Evolutionary conservation across 2,329 filamentous ascomycete species (phyloP), one percentile per base, ranked within the genome.

Genomic region (Trichoderma lentiforme): DNA sequence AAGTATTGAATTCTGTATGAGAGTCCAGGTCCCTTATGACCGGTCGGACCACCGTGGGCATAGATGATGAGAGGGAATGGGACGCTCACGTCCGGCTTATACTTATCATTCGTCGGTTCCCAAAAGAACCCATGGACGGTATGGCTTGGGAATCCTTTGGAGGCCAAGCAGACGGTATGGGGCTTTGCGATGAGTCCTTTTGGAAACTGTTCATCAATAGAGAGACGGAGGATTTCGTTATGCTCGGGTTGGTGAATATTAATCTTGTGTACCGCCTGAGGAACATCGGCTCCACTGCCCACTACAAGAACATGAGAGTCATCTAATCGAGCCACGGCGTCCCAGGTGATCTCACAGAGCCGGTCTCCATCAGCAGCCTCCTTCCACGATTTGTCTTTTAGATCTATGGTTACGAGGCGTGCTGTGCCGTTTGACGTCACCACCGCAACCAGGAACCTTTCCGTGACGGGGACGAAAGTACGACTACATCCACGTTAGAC

Each of bases 21-120:
- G 0, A 89, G 79, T 0, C 85, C 85, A 0, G 83, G 82, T 0
- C 82, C 79, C 0, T 78, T 79, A 67, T 84, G 82, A 1, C 78
- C 78, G 0, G 84, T 88, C n/a, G 83, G 87, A 0, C 86, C 87
- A 6, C 87, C 87, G 43, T 89, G 87, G 0, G 84, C 81, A 3
- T 78, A 80, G 61, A 88, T 79, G 28, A 89, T 84, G 1, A 88
- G 78, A 1, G 87, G 86, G 1, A 86, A 86, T 0, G 82, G 80
- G 0, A 78, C 77, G 1, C 77, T 80, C 0, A 77, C 75, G 0
- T 83, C 82, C 0, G 80, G 82, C 0, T 74, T 69, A 73, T 81
- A 88, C 3, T 78, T 72, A 0, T 83, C 82, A 72, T 87, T 89
- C 24, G 81, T 80, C 3, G 86, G 87, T 26, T 83, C 81, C 79